Percentiles rank a stretch among this genome's conserved stretches.
phyloP scores from a whole-genome alignment of 306 rosid genomes.

The Castanea sativa region DNA sequence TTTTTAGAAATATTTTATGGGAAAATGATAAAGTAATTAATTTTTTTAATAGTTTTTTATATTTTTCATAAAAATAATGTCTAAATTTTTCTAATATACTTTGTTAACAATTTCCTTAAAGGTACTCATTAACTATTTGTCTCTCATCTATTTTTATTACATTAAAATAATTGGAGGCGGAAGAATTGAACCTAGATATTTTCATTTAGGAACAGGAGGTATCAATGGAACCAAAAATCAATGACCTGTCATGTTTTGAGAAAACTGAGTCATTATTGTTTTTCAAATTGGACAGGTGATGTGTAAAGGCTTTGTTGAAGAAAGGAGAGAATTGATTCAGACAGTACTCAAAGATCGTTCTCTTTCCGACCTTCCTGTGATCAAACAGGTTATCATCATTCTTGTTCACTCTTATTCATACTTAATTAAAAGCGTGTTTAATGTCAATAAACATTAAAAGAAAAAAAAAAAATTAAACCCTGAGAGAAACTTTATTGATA shows the following conservation, averaged over 20 bases:
- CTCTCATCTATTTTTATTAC: too few relatives aligned
- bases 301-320: conserved; percentile 41
- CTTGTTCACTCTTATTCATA: not conserved
- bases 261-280: not conserved
- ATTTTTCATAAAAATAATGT: fast-evolving
- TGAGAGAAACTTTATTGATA: not conserved
- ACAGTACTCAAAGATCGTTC: conserved; percentile 42
- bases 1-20: too few relatives aligned
- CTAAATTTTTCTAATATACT: too few relatives aligned
- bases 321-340: conserved; percentile 51
- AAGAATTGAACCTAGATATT: too few relatives aligned
- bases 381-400: conserved; percentile 32
- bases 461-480: too few relatives aligned
- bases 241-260: not conserved
- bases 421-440: not conserved
- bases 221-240: too few relatives aligned
- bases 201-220: too few relatives aligned
- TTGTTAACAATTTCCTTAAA: too few relatives aligned
- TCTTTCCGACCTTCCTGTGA: conserved; percentile 45
- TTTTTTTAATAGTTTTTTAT: too few relatives aligned
- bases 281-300: conserved; percentile 42
- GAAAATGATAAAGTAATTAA: fast-evolving
- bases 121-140: too few relatives aligned
- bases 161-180: too few relatives aligned
- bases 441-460: not conserved